Base-by-base conservation (phyloP, 1,139 yeast genomes). In the Martiniozyma asiatica region DNA sequence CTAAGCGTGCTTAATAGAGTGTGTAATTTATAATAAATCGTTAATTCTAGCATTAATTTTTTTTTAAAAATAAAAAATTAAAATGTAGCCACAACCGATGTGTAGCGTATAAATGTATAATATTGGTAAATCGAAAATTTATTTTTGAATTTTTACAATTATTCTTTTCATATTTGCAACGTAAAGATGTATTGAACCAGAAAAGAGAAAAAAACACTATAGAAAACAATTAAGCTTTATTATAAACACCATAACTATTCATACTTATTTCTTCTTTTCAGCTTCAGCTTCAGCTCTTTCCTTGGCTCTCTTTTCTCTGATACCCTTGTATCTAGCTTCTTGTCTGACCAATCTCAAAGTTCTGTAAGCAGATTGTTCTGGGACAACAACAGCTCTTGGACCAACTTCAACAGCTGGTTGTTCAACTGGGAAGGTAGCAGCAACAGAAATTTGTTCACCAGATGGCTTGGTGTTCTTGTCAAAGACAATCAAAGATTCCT, bases 261-360 rank as follows among this genome's bases (percentile, higher is more conserved):
- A 24, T 28, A 56, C 51, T 73, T 79, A 80, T 76, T 84, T 84
- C 84, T 84, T 84, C 87, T 85, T 85, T 58, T 84, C 95, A 70
- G 94, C 95, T 73, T 87, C 97, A 63, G 96, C 96, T 69, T 82
- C 97, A 65, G 97, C 97, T 73, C 73, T 73, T 52, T 85, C 96
- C 61, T 65, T 76, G 56, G 93, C 93, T 71, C 95, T 81, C 93
- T 87, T 87, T 61, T 78, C 97, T 71, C 94, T 84, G 68, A 74
- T 68, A 73, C 98, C 98, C 63, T 65, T 72, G 81, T 71, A 79
- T 66, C 72, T 84, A 77, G 89, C 84, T 57, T 81, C 84, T 53
- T 89, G 75, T 74, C 89, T 82, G 45, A 97, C 97, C 59, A 70
- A 65, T 71, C 97, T 82, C 63, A 89, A 80, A 57, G 97, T 85